Conservation (phyloP, 1,139 yeast genomes). For the Kodamaea anthophila region DNA sequence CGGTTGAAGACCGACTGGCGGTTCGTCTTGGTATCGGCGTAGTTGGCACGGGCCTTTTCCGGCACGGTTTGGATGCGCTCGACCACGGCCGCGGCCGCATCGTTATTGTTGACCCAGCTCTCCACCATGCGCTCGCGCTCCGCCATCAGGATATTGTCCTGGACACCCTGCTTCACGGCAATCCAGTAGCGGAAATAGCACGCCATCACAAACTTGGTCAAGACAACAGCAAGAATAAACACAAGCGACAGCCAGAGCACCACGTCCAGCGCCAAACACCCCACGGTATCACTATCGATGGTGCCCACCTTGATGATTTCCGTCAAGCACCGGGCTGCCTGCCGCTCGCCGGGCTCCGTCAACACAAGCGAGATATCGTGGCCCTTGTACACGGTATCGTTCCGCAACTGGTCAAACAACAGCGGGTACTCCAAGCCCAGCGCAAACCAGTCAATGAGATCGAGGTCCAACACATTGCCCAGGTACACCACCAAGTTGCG, state of each 20-base stretch:
- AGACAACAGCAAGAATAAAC: constrained; percentile 75
- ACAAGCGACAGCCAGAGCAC: constrained; percentile 77
- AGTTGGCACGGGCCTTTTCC: constrained; percentile 44
- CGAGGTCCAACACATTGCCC: constrained; percentile 81
- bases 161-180: constrained; percentile 76
- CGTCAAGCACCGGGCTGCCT: constrained; percentile 74
- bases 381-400: constrained; percentile 56
- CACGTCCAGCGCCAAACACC: constrained; percentile 89
- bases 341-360: constrained; percentile 62
- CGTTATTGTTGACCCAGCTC: constrained; percentile 63
- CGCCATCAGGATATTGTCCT: constrained; percentile 43
- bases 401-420: constrained; percentile 57
- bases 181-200: constrained; percentile 84
- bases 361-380: constrained; percentile 76
- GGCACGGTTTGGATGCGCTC: constrained; percentile 58
- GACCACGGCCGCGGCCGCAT: constrained; percentile 24
- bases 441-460: constrained; percentile 72
- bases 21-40: constrained; percentile 34
- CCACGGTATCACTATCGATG: constrained; percentile 83
- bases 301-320: constrained; percentile 87
- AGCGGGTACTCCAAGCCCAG: constrained; percentile 56
- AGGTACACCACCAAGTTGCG: constrained; percentile 81
- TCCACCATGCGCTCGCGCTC: constrained; percentile 60
- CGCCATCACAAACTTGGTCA: constrained; percentile 74
- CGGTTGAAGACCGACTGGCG: constrained; percentile 42